Evolutionary conservation across 2,329 filamentous ascomycete species (phyloP).

Genomic region (Dactylellina haptotyla): DNA sequence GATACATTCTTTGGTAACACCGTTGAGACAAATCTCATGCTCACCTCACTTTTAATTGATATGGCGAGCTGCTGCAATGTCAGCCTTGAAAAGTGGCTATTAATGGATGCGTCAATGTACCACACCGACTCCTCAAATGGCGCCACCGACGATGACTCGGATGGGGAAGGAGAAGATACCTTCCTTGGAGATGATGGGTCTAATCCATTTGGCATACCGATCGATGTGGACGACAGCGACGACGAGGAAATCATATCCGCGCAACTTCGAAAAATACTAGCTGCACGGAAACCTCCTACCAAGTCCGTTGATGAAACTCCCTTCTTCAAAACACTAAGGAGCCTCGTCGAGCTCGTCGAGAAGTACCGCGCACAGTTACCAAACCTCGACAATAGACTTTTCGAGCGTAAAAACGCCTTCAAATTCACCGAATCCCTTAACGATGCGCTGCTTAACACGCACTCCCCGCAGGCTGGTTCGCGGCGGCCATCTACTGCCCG

Average conservation of each 20-base stretch:
- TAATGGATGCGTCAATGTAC: constrained; percentile 75
- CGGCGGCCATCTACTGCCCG: constrained; percentile 20
- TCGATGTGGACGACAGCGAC: constrained; percentile 25
- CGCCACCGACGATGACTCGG: constrained; percentile 60
- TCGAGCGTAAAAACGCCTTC: constrained; percentile 66
- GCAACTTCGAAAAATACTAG: constrained; percentile 58
- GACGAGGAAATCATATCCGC: constrained; percentile 42
- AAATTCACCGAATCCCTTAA: constrained; percentile 64
- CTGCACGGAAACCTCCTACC: constrained; percentile 59
- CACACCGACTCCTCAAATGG: constrained; percentile 62
- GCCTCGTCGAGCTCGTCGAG: constrained; percentile 62
- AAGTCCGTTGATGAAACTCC: constrained; percentile 29
- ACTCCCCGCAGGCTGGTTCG: constrained; percentile 56
- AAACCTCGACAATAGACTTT: constrained; percentile 65
- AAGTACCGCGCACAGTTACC: constrained; percentile 64
- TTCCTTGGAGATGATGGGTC: constrained; percentile 55
- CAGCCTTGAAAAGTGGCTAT: constrained; percentile 87
- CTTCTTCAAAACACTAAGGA: constrained; percentile 60
- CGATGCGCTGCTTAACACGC: constrained; percentile 59
- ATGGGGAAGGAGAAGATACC: constrained; percentile 58
- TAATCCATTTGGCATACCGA: constrained; percentile 26
- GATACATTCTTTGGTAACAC: constrained; percentile 87
- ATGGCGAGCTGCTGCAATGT: constrained; percentile 86
- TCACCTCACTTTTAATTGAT: constrained; percentile 84
- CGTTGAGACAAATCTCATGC: constrained; percentile 86